phyloP scores from a whole-genome alignment of 306 rosid species.

The Cucurbita ficifolia region DNA sequence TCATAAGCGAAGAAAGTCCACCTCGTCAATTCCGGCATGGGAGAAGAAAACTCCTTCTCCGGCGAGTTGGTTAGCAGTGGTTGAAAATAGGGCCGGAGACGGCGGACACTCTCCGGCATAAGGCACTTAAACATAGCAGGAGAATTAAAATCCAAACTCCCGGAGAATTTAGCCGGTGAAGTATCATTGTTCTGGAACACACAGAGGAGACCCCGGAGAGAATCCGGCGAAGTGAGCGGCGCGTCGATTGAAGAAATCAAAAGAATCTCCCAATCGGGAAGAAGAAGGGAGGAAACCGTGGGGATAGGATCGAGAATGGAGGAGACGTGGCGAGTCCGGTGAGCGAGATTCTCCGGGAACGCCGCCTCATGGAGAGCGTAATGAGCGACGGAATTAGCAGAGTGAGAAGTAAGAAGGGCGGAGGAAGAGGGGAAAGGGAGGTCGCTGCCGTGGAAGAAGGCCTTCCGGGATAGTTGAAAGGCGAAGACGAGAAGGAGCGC shows the following conservation, averaged over 20 bases:
- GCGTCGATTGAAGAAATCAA: conserved; percentile 18
- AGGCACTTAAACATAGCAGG: conserved; percentile 31
- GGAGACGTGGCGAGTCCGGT: conserved; percentile 25
- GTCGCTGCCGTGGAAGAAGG: conserved; percentile 3
- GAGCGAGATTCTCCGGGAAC: background rate
- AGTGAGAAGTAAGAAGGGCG: background rate
- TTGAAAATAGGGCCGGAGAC: conserved; percentile 26
- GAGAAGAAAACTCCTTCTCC: background rate
- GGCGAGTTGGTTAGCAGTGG: conserved; percentile 16
- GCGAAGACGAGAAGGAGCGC: conserved; percentile 19
- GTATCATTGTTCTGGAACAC: conserved; percentile 29
- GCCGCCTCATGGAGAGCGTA: background rate
- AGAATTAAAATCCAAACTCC: conserved; percentile 14
- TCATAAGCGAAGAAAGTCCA: conserved; percentile 52
- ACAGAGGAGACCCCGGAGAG: conserved; percentile 11
- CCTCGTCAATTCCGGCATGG: conserved; percentile 19
- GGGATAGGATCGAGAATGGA: conserved; percentile 14
- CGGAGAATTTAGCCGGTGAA: conserved; percentile 29
- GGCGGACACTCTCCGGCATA: conserved; percentile 27
- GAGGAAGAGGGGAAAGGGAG: background rate
- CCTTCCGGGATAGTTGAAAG: conserved; percentile 20
- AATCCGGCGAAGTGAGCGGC: background rate
- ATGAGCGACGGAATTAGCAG: background rate
- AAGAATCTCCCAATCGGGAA: conserved; percentile 63
- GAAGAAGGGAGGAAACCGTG: conserved; percentile 33